Conservation (phyloP, 345 rosid genomes). For the Moricandia arvensis region DNA sequence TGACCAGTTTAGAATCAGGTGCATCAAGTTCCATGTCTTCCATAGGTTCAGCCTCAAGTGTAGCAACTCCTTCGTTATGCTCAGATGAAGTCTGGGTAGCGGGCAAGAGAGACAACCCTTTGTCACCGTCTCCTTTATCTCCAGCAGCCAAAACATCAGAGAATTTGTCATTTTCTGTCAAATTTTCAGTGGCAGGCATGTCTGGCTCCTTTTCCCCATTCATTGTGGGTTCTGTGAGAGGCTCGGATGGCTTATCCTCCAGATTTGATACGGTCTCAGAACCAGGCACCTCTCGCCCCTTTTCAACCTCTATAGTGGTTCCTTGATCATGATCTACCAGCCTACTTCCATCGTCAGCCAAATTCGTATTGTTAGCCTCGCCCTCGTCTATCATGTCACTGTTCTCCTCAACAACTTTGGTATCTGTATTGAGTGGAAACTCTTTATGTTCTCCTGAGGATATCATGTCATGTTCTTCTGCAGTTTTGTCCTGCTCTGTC, state of each 20-base stretch:
- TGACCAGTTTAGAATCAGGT: slow-evolving; percentile 28
- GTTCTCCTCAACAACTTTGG: slow-evolving; percentile 25
- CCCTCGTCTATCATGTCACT: slow-evolving; percentile 8
- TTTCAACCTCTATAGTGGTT: slow-evolving; percentile 16
- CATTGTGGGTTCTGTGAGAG: too few relatives aligned
- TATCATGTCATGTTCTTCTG: slow-evolving; percentile 12
- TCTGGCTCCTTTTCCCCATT: too few relatives aligned
- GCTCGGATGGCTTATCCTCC: neutral
- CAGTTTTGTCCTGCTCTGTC: slow-evolving; percentile 3
- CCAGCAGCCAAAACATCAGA: too few relatives aligned
- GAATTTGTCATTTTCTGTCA: too few relatives aligned
- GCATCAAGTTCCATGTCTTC: slow-evolving; percentile 27
- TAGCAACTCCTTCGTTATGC: slow-evolving; percentile 23
- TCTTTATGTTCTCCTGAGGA: slow-evolving; percentile 22
- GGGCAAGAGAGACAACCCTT: neutral
- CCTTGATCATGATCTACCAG: slow-evolving; percentile 8
- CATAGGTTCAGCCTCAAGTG: slow-evolving; percentile 25
- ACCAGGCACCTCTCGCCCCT: slow-evolving; percentile 19
- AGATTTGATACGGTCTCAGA: slow-evolving; percentile 15
- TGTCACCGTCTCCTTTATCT: too few relatives aligned
- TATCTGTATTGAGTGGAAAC: slow-evolving; percentile 22
- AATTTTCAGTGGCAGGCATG: too few relatives aligned
- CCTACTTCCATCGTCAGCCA: slow-evolving; percentile 19
- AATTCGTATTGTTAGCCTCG: neutral
- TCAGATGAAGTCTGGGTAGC: slow-evolving; percentile 26